phyloP scores from a whole-genome alignment of 78 protist species.

The Guillardia theta region DNA sequence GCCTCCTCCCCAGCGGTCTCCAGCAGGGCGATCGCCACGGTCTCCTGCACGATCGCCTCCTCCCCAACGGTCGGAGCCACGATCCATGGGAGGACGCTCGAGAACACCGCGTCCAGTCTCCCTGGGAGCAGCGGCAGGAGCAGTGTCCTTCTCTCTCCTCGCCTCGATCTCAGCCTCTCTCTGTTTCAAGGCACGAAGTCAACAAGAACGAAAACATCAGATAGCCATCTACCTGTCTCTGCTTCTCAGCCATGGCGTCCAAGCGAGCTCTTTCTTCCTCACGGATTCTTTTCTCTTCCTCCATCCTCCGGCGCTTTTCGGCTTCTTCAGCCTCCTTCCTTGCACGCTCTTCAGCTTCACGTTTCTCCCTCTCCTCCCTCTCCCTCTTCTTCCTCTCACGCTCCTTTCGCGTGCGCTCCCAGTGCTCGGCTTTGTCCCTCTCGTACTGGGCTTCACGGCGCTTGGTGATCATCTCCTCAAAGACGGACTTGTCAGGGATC shows the following conservation, averaged over 20 bases:
- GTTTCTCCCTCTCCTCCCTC: not conserved
- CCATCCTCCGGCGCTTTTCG: not conserved
- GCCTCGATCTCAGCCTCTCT: constrained; percentile 14
- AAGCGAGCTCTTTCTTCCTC: not conserved
- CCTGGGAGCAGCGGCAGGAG: not conserved
- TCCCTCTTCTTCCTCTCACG: not conserved
- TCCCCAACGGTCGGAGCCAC: not conserved
- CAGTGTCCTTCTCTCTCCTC: not conserved
- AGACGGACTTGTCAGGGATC: not conserved
- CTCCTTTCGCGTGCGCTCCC: not conserved
- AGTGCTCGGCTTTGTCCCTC: not conserved
- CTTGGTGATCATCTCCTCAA: not conserved
- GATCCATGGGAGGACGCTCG: not conserved
- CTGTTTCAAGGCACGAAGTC: no score
- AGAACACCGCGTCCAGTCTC: not conserved
- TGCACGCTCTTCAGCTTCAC: constrained; percentile 23
- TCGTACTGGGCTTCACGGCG: not conserved
- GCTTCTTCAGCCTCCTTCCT: not conserved
- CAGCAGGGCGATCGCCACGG: not conserved
- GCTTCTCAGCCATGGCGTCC: constrained; percentile 25
- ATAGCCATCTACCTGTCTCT: no score
- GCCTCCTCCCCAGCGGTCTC: constrained; percentile 23
- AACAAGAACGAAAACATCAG: no score
- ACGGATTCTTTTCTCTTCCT: not conserved
- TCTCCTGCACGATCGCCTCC: not conserved